These are phyloP conservation scores for Sphaerostilbella broomeana DNA, from an alignment of 2,329 filamentous ascomycete genomes.

Conservation along the genomic window DNA sequence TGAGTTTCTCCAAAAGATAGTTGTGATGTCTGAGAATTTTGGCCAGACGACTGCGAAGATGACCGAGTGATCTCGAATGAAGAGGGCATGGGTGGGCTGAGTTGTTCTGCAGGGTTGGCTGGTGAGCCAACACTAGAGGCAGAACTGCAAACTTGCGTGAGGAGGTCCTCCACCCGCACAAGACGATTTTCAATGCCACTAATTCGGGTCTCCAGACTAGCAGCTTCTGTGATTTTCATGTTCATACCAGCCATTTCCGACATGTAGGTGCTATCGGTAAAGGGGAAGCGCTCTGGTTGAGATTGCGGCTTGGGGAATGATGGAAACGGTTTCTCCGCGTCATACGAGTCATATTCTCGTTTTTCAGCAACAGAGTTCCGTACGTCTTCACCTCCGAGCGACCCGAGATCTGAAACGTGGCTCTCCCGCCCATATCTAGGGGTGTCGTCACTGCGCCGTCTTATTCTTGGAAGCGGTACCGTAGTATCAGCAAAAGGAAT, in stretches of 20 bases:
- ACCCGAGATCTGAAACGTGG: constrained; percentile 43
- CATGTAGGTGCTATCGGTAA: constrained; percentile 41
- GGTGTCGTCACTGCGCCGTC: constrained; percentile 57
- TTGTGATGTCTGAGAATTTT: constrained; percentile 35
- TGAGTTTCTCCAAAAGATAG: constrained; percentile 41
- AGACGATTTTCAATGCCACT: constrained; percentile 45
- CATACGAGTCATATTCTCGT: constrained; percentile 25
- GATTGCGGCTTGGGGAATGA: constrained; percentile 33
- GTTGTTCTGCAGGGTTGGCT: constrained; percentile 21
- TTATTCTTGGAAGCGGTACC: constrained; percentile 25
- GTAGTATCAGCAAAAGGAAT: constrained; percentile 27
- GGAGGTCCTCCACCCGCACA: constrained; percentile 45
- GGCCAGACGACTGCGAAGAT: constrained; percentile 26
- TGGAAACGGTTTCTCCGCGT: constrained; percentile 35
- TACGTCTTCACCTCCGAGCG: constrained; percentile 31
- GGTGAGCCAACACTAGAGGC: constrained; percentile 35
- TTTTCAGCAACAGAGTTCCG: constrained; percentile 25
- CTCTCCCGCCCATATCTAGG: constrained; percentile 55
- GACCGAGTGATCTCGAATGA: constrained; percentile 11
- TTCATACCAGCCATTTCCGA: constrained; percentile 44
- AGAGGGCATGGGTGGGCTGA: constrained; percentile 20
- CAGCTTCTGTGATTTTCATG: constrained; percentile 53
- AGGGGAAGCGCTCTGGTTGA: too few species aligned
- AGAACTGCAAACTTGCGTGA: constrained; percentile 43
- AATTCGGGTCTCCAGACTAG: constrained; percentile 48